Conservation (phyloP, 108 stramenopile species). For the Cyclotella choctawhatcheeana region DNA sequence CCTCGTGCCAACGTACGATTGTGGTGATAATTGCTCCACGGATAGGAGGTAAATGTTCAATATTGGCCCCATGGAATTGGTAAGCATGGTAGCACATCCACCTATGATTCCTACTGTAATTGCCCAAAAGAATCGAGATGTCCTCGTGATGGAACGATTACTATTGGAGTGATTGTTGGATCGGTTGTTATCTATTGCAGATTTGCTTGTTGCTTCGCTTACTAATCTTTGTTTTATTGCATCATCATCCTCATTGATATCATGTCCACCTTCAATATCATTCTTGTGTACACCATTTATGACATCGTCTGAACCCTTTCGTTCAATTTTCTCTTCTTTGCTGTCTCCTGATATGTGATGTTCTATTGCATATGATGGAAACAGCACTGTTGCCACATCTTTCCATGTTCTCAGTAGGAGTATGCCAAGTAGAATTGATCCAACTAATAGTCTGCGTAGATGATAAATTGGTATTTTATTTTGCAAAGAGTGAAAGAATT, state of each 20-base stretch:
- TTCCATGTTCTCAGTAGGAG: slow-evolving; percentile 51
- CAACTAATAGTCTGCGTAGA: slow-evolving; percentile 37
- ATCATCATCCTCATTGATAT: no score
- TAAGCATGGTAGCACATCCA: slow-evolving; percentile 54
- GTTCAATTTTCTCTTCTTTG: slow-evolving; percentile 23
- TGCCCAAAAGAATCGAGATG: slow-evolving; percentile 43
- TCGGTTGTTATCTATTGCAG: background rate
- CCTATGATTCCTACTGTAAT: slow-evolving; percentile 54
- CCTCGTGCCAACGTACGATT: slow-evolving; percentile 58
- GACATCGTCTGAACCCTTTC: slow-evolving; percentile 16
- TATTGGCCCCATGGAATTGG: slow-evolving; percentile 65
- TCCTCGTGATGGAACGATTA: no score
- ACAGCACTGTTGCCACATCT: slow-evolving; percentile 30
- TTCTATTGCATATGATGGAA: slow-evolving; percentile 32
- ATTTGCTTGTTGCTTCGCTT: background rate
- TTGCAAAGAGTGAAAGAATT: background rate
- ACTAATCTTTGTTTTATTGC: slow-evolving; percentile 9
- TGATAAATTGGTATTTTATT: background rate
- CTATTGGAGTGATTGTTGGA: no score
- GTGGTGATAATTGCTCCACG: slow-evolving; percentile 51
- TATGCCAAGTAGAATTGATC: slow-evolving; percentile 48
- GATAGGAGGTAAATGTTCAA: slow-evolving; percentile 61
- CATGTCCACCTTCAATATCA: slow-evolving; percentile 10
- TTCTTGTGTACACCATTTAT: background rate
- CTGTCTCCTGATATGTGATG: slow-evolving; percentile 40